phyloP scores from a whole-genome alignment of 2,329 filamentous ascomycete species.

The Didymella exigua region DNA sequence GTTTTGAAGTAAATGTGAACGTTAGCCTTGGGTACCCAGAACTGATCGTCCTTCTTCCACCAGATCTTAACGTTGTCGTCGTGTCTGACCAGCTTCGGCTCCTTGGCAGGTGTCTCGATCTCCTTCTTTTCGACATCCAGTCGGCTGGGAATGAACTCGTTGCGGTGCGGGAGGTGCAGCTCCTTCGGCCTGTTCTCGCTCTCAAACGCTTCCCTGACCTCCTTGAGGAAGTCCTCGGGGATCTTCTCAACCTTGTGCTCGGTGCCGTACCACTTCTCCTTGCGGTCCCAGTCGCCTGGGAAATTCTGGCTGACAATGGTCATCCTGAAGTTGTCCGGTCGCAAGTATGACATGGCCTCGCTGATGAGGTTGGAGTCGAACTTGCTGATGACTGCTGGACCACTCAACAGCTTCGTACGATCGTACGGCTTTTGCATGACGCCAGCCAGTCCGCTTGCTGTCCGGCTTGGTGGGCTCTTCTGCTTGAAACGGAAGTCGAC shows the following conservation, averaged over 20 bases:
- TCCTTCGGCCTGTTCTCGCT: conserved; percentile 68
- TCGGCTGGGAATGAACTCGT: conserved; percentile 93
- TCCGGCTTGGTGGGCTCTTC: conserved; percentile 86
- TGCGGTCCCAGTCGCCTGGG: conserved; percentile 82
- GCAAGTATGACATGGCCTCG: conserved; percentile 72
- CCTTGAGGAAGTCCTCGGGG: conserved; percentile 72
- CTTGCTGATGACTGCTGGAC: conserved; percentile 73
- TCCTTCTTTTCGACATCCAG: conserved; percentile 96
- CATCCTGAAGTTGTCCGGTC: conserved; percentile 88
- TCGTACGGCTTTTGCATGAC: conserved; percentile 92
- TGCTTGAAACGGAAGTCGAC: conserved; percentile 95
- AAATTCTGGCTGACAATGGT: conserved; percentile 81
- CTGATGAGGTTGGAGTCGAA: conserved; percentile 81
- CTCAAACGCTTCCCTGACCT: conserved; percentile 69
- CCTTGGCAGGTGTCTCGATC: conserved; percentile 72
- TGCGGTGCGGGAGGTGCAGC: conserved; percentile 86
- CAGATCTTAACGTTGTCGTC: conserved; percentile 81
- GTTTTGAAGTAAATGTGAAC: conserved; percentile 80
- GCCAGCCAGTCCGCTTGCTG: conserved; percentile 82
- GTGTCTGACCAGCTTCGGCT: conserved; percentile 83
- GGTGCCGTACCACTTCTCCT: conserved; percentile 97
- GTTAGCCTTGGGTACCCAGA: conserved; percentile 96
- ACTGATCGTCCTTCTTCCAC: conserved; percentile 98
- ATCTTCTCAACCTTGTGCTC: conserved; percentile 87
- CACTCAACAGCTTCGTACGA: conserved; percentile 86